These are phyloP conservation scores for Saccharomycopsis hybrid DNA, from an alignment of 1,139 yeast species.

Conservation along the genomic window DNA sequence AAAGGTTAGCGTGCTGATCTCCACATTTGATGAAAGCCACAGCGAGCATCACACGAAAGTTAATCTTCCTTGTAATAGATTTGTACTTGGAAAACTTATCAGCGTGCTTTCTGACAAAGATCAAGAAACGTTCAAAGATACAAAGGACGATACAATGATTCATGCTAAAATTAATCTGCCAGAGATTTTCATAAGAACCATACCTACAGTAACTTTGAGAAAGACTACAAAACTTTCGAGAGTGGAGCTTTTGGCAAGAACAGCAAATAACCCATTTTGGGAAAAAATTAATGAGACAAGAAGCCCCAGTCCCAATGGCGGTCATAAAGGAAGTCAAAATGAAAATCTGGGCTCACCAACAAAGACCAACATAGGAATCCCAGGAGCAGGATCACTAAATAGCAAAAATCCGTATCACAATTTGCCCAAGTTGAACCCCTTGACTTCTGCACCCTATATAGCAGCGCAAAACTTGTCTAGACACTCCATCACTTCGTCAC, in stretches of 20 bases:
- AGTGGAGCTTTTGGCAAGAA: constrained; percentile 13
- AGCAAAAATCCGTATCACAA: neutral
- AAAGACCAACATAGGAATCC: neutral
- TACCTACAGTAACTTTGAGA: constrained; percentile 14
- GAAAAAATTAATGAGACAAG: neutral
- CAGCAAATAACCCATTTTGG: constrained; percentile 8
- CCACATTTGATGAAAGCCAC: constrained; percentile 14
- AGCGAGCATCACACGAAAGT: constrained; percentile 12
- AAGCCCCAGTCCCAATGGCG: no score
- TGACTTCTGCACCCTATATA: constrained; percentile 7
- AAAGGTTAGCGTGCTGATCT: constrained; percentile 10
- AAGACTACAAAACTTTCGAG: constrained; percentile 13
- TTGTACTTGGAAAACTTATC: constrained; percentile 5
- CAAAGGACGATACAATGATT: neutral
- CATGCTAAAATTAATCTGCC: neutral
- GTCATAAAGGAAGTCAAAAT: neutral
- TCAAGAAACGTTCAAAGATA: neutral
- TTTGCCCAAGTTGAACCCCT: neutral
- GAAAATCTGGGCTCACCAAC: neutral
- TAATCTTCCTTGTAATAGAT: constrained; percentile 16
- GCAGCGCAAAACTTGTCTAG: constrained; percentile 12
- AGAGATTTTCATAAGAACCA: constrained; percentile 11
- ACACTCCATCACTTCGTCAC: constrained; percentile 10
- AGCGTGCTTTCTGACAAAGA: neutral
- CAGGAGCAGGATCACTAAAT: neutral